These are phyloP conservation scores for Xylariaceae sp. DNA, from an alignment of 2,329 filamentous ascomycete genomes.

Conservation along the genomic window DNA sequence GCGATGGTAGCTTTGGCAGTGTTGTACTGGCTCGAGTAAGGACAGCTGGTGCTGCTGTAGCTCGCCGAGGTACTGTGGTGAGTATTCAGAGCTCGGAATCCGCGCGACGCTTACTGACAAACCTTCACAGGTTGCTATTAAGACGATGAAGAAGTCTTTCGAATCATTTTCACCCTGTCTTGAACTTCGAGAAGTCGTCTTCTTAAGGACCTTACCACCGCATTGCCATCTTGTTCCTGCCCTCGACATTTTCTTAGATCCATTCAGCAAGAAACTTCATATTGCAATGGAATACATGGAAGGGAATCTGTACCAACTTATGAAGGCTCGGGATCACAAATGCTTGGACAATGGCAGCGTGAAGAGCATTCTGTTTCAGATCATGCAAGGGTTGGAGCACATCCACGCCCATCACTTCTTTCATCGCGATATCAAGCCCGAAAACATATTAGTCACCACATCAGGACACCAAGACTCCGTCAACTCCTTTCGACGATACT, in stretches of 20 bases:
- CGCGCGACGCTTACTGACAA: slow-evolving; percentile 6
- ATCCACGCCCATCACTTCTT: slow-evolving; percentile 98
- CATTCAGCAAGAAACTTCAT: slow-evolving; percentile 91
- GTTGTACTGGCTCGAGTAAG: slow-evolving; percentile 89
- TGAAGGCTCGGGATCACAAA: slow-evolving; percentile 98
- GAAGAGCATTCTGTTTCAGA: slow-evolving; percentile 97
- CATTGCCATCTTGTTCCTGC: slow-evolving; percentile 95
- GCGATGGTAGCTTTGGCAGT: slow-evolving; percentile 97
- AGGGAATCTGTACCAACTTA: slow-evolving; percentile 95
- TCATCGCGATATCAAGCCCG: slow-evolving; percentile 97
- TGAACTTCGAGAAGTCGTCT: slow-evolving; percentile 94
- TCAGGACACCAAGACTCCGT: slow-evolving; percentile 76
- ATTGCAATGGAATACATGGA: slow-evolving; percentile 99
- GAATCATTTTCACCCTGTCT: slow-evolving; percentile 87
- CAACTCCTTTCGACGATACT: slow-evolving; percentile 89
- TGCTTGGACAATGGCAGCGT: slow-evolving; percentile 84
- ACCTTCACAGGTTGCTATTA: slow-evolving; percentile 78
- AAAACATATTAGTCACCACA: slow-evolving; percentile 96
- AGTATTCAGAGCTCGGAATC: slow-evolving; percentile 31
- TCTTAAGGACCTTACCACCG: slow-evolving; percentile 79
- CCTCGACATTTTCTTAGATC: slow-evolving; percentile 96
- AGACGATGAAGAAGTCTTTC: slow-evolving; percentile 99
- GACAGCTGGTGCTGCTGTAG: slow-evolving; percentile 82
- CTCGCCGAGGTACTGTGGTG: slow-evolving; percentile 89
- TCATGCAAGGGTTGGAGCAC: slow-evolving; percentile 91